phyloP scores from a whole-genome alignment of 176 grass and related monocot genomes.

The Avena sativa region DNA sequence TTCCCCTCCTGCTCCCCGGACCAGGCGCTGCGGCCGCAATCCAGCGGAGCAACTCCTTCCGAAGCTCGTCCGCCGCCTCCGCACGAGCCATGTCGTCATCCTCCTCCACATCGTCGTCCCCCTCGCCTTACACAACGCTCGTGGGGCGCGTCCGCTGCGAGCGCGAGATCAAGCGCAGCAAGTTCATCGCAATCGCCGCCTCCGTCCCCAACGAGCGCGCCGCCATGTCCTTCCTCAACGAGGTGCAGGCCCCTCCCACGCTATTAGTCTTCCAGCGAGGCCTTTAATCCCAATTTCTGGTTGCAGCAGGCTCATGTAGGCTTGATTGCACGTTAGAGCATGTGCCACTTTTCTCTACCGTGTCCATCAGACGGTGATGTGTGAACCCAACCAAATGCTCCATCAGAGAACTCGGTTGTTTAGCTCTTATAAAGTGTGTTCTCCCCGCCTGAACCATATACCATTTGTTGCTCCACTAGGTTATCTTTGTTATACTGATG shows the following conservation, averaged over 20 bases:
- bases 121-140: constrained; percentile 59
- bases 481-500: background rate
- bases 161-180: constrained; percentile 74
- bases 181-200: constrained; percentile 71
- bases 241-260: constrained; percentile 27
- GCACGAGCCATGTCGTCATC: constrained; percentile 56
- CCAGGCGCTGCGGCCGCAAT: constrained; percentile 13
- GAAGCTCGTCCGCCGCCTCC: background rate
- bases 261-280: background rate
- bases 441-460: background rate
- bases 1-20: constrained; percentile 32
- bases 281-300: background rate
- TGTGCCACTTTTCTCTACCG: background rate
- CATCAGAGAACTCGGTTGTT: background rate
- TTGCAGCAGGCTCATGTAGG: background rate
- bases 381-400: background rate
- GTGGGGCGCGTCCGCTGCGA: constrained; percentile 58
- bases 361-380: background rate
- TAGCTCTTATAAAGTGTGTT: background rate
- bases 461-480: background rate
- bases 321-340: background rate
- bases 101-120: constrained; percentile 18
- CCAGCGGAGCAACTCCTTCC: constrained; percentile 27
- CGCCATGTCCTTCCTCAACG: constrained; percentile 66
- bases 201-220: constrained; percentile 63